Percentiles rank a stretch among this genome's conserved stretches.
Evolutionary conservation across 306 rosid species (phyloP).

Genomic region (Glycine latifolia): DNA sequence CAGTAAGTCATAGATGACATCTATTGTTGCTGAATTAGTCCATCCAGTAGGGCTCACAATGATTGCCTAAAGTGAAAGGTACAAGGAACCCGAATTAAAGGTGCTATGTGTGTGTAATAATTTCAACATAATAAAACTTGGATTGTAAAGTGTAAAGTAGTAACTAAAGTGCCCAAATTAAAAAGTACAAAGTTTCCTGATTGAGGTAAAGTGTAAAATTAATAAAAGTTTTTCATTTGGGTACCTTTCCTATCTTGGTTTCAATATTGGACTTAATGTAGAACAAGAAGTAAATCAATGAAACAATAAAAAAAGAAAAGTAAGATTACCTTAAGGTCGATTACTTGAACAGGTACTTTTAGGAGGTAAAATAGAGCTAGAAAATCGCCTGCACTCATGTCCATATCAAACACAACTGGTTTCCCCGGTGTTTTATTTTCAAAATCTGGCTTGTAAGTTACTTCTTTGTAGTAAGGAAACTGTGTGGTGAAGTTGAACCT

Average conservation of each 20-base stretch:
- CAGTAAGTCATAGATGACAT: conserved; percentile 77
- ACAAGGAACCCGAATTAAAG: neutral
- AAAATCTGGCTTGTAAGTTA: conserved; percentile 70
- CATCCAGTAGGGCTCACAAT: conserved; percentile 94
- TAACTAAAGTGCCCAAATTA: neutral
- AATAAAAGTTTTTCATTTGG: conserved; percentile 3
- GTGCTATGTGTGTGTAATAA: neutral
- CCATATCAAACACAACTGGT: conserved; percentile 91
- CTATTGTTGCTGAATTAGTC: conserved; percentile 93
- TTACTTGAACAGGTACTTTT: conserved; percentile 79
- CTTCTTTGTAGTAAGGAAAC: conserved; percentile 79
- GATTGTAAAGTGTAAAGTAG: neutral
- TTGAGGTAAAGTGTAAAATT: neutral
- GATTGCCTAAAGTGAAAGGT: conserved; percentile 62
- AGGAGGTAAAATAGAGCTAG: conserved; percentile 81
- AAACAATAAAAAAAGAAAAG: neutral
- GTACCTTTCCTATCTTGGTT: neutral
- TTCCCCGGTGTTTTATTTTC: conserved; percentile 62
- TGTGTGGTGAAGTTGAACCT: conserved; percentile 76
- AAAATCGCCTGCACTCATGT: conserved; percentile 98
- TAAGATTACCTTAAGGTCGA: conserved; percentile 76
- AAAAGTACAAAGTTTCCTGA: neutral
- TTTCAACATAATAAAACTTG: neutral
- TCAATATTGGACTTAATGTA: neutral
- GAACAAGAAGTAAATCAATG: neutral